Evolutionary conservation across 208 protist species (phyloP).

Genomic region (Trypanosoma melophagium): DNA sequence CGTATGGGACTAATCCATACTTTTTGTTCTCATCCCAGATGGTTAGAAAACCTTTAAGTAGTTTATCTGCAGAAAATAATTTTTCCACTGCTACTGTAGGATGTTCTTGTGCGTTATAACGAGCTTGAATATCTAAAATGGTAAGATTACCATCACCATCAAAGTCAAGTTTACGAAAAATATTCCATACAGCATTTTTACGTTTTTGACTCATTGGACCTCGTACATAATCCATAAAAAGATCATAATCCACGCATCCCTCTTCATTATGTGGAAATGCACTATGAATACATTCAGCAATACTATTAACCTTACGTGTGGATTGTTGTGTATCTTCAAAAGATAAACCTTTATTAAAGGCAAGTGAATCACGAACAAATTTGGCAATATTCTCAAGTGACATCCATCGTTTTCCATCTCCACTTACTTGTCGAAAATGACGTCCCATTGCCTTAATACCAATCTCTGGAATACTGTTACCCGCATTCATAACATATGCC

Average conservation of each 20-base stretch:
- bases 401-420: conserved; percentile 86
- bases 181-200: conserved; percentile 75
- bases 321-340: conserved; percentile 46
- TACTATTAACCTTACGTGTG: conserved; percentile 31
- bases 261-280: conserved; percentile 75
- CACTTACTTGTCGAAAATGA: conserved; percentile 67
- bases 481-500: conserved; percentile 74
- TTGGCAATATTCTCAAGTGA: conserved; percentile 56
- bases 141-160: conserved; percentile 72
- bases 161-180: conserved; percentile 85
- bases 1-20: conserved; percentile 76
- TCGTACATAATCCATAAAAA: conserved; percentile 83
- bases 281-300: conserved; percentile 51
- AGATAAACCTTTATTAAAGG: conserved; percentile 40
- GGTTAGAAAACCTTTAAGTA: conserved; percentile 82
- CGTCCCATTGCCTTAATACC: conserved; percentile 91
- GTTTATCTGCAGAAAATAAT: conserved; percentile 72
- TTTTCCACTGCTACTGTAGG: conserved; percentile 74
- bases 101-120: conserved; percentile 83
- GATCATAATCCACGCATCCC: conserved; percentile 75
- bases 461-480: conserved; percentile 85
- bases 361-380: conserved; percentile 72
- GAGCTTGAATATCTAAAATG: conserved; percentile 76
- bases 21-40: conserved; percentile 83
- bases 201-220: conserved; percentile 80